Percentiles rank a stretch among this genome's conserved stretches.
These are phyloP conservation scores for Gossypium mustelinum DNA, from an alignment of 345 rosid species.

Conservation along the genomic window DNA sequence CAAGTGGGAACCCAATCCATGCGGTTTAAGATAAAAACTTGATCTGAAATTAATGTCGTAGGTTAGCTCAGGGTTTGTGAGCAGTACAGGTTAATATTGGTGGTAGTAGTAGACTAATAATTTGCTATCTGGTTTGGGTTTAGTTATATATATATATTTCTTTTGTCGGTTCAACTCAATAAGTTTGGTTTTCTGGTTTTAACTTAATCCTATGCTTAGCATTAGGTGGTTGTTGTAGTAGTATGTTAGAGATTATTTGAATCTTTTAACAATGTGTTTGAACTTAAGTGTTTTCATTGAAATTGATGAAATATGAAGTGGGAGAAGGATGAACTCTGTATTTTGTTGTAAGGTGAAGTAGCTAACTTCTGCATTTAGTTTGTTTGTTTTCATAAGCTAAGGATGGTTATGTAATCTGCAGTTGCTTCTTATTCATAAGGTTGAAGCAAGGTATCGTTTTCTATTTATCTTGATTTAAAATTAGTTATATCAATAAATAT, in stretches of 20 bases:
- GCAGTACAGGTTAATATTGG: conserved; percentile 29
- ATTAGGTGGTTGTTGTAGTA: conserved; percentile 23
- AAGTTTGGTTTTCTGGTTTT: conserved; percentile 14
- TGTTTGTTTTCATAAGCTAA: neutral
- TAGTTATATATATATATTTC: conserved; percentile 20
- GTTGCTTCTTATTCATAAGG: too few species aligned
- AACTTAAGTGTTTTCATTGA: neutral
- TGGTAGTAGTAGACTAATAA: conserved; percentile 34
- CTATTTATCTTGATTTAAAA: too few species aligned
- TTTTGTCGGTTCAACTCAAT: conserved; percentile 31
- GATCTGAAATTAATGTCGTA: conserved; percentile 17
- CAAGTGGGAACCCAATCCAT: conserved; percentile 52
- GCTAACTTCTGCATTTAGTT: neutral
- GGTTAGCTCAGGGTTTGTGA: conserved; percentile 22
- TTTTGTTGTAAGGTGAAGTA: neutral
- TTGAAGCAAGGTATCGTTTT: too few species aligned
- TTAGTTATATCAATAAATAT: too few species aligned
- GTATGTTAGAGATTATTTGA: conserved; percentile 34
- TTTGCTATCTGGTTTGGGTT: conserved; percentile 31
- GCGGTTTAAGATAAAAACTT: conserved; percentile 36
- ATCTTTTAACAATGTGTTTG: conserved; percentile 21
- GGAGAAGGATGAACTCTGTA: neutral
- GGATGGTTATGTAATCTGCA: neutral
- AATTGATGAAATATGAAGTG: neutral
- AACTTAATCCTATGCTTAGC: conserved; percentile 23